Evolutionary conservation across 768 basidiomycete genomes (phyloP), one percentile per base, ranked within the genome.

Genomic region (Xanthoconium purpureum): DNA sequence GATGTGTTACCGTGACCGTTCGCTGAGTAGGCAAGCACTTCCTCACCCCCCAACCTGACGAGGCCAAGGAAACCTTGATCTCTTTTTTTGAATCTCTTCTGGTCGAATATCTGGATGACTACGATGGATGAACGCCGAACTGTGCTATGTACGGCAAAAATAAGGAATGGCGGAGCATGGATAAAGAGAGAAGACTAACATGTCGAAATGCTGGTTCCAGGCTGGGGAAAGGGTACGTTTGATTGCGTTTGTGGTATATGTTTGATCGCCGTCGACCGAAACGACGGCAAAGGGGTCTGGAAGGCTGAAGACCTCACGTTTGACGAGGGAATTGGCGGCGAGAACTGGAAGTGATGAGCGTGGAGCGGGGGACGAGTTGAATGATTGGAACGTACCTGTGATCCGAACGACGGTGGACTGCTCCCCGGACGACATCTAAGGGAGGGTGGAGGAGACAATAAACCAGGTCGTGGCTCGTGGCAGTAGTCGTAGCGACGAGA

Each of bases 231-330:
- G 74, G 1, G 83, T 80, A 63, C 80, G 84, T 72, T 82, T 88
- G 71, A 85, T 77, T 54, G 88, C 83, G 47, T 80, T 78, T 2
- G 92, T 93, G 28, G 89, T 88, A 68, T 82, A 84, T 14, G 88
- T 88, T 71, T 93, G 88, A 63, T 91, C 86, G 46, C 84, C 87
- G 66, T 94, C 92, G 57, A 94, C 88, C 7, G 89, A 91, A 47
- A 96, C 78, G 13, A 94, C 88, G 8, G 89, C 92, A 67, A 93
- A 93, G 5, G 93, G 93, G 72, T 94, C 91, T 3, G 93, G 93
- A 11, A 92, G 78, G 61, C 88, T 78, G 67, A 92, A 83, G 8
- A 92, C 74, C 63, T 91, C 89, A 30, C 90, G 83, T 69, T 91
- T 92, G 59, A 77, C 80, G 29, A 93, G 80, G 37, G 83, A 82